phyloP scores from a whole-genome alignment of 495 filamentous ascomycete genomes.

The Haplographium delicatum region DNA sequence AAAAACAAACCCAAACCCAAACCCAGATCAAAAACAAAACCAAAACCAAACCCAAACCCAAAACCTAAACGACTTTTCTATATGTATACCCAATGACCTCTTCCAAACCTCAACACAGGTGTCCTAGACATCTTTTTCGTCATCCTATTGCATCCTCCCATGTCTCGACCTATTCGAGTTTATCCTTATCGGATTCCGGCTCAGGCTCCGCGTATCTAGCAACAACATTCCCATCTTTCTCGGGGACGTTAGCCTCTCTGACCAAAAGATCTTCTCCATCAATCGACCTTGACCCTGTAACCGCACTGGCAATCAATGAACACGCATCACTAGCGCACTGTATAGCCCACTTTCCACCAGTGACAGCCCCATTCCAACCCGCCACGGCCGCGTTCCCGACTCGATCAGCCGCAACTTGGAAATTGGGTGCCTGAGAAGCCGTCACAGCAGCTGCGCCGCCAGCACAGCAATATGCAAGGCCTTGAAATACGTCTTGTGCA shows the following conservation, averaged over 20 bases:
- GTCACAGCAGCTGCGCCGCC: neutral
- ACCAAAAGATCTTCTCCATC: neutral
- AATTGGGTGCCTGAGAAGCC: neutral
- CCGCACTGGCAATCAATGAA: neutral
- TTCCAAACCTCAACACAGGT: neutral
- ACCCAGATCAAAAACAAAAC: neutral
- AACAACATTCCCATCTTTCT: neutral
- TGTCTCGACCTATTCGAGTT: neutral
- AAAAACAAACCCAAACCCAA: no score
- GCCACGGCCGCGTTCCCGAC: neutral
- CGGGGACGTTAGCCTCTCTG: neutral
- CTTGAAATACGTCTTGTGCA: neutral
- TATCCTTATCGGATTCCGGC: neutral
- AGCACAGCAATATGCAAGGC: neutral
- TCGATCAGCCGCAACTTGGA: neutral
- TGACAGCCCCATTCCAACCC: neutral
- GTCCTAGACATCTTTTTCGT: neutral
- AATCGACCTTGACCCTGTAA: neutral
- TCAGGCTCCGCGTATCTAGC: constrained; percentile 2
- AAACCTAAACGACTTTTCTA: neutral
- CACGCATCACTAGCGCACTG: neutral
- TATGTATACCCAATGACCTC: neutral
- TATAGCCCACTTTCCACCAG: neutral
- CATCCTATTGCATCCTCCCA: neutral
- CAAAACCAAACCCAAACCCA: neutral